Evolutionary conservation across 768 basidiomycete species (phyloP), one percentile per base, ranked within the genome.

Genomic region (Russula compacta): DNA sequence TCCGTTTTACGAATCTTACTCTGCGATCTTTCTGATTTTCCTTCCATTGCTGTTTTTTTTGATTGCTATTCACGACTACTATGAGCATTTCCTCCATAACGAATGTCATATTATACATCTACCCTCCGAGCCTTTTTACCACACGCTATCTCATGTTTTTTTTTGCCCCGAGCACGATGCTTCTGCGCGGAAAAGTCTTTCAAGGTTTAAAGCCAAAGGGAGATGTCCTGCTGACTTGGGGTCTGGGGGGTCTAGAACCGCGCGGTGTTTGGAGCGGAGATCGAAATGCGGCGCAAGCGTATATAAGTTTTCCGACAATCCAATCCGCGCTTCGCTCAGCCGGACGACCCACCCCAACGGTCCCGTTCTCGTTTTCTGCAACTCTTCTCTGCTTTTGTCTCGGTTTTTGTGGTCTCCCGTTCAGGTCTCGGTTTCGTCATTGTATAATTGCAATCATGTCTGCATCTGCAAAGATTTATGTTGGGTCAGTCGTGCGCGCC

Each of bases 401-500:
- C 59, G 58, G 66, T 67, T 61, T 64, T 53, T 61, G 54, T 60
- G 24, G 24, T 29, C 24, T 29, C 24, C 63, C 53, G 59, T 56
- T 66, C 56, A 61, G 64, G 46, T 65, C 58, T 66, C 50, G 46
- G 58, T 60, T 55, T 56, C 55, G 50, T 63, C 55, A 54, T 63
- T 60, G 60, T 67, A 64, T 62, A 69, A 67, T 50, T 68, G 61
- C 68, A 68, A 68, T 79, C 77, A 87, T 88, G 24, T 29, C 24
- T 6, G 15, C 15, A 85, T 82, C 86, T 74, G 78, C 86, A 71
- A 93, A 92, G 79, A 82, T 92, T 73, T 93, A 92, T 76, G 89
- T 93, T 82, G 90, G 89, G 90, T 93, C 83, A 86, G 90, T 92
- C 83, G 84, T 75, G 75, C 74, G 77, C 78, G 72, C 77, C 76